A percentile compares a stretch with the other conserved stretches of the same genome.
phyloP scores from a whole-genome alignment of 2,329 filamentous ascomycete genomes.

The Ceratocystiopsis brevicomis region DNA sequence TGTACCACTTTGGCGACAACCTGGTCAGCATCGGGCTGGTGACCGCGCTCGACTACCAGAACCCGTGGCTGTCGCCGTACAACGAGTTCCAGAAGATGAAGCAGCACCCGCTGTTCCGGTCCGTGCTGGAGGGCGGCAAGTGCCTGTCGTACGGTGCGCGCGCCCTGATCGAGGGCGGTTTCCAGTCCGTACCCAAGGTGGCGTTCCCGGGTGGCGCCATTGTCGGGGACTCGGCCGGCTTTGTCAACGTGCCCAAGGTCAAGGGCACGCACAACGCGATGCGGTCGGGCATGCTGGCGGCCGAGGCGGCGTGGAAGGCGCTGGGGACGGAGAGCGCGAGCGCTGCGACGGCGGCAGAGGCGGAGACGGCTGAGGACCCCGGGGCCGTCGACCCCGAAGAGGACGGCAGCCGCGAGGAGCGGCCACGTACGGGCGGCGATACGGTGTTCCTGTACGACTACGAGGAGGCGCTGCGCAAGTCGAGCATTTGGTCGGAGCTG shows the following conservation, averaged over 20 bases:
- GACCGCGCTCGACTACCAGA: conserved; percentile 83
- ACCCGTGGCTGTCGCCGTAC: conserved; percentile 92
- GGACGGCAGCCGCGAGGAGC: not conserved
- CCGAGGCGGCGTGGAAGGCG: conserved; percentile 72
- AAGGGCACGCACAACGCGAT: conserved; percentile 97
- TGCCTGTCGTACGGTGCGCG: conserved; percentile 93
- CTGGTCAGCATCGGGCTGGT: conserved; percentile 83
- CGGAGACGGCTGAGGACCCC: no score
- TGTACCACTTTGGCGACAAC: conserved; percentile 99
- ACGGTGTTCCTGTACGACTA: conserved; percentile 89
- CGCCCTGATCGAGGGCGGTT: conserved; percentile 82
- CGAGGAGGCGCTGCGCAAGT: conserved; percentile 70
- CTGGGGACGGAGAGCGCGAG: conserved; percentile 29
- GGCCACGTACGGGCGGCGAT: not conserved
- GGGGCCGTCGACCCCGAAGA: not conserved
- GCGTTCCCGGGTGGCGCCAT: conserved; percentile 90
- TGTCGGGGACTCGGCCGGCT: conserved; percentile 89
- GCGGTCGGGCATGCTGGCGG: conserved; percentile 91
- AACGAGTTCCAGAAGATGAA: conserved; percentile 97
- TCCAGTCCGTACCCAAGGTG: conserved; percentile 93
- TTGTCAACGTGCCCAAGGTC: conserved; percentile 94
- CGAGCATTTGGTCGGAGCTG: conserved; percentile 82
- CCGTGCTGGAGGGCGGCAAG: conserved; percentile 83
- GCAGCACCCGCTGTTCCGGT: conserved; percentile 78
- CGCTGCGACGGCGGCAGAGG: not conserved